Evolutionary conservation across 106 monocot species (phyloP).

Genomic region (Phalaenopsis equestris): DNA sequence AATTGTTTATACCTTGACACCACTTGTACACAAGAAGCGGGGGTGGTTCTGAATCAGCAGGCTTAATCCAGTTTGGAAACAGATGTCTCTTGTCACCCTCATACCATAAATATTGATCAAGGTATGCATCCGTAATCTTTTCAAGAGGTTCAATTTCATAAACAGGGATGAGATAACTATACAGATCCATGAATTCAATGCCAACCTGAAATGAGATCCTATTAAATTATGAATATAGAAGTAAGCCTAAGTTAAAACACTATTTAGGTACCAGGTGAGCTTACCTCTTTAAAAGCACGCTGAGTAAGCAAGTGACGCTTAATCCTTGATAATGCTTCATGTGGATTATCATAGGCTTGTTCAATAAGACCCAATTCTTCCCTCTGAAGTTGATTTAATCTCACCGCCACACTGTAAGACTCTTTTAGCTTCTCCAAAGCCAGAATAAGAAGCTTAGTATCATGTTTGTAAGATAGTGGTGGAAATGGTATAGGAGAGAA

Average conservation of each 20-base stretch:
- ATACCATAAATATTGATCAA: constrained; percentile 99
- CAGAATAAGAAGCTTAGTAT: constrained; percentile 96
- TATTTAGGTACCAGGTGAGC: not conserved
- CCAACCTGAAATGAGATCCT: constrained; percentile 59
- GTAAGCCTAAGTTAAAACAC: not conserved
- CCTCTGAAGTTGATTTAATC: constrained; percentile 90
- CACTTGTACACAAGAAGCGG: constrained; percentile 98
- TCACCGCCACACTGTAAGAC: constrained; percentile 95
- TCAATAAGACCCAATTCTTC: constrained; percentile 98
- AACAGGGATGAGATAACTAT: constrained; percentile 95
- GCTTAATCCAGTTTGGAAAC: constrained; percentile 99
- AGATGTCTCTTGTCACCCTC: constrained; percentile 98
- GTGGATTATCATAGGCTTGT: constrained; percentile 99
- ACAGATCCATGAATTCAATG: constrained; percentile 99
- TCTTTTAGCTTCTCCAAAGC: constrained; percentile 95
- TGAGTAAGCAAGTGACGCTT: constrained; percentile 97
- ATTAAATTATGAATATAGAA: not conserved
- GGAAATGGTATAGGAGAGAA: constrained; percentile 99
- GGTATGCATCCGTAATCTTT: constrained; percentile 99
- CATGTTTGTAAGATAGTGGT: constrained; percentile 97
- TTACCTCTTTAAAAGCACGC: constrained; percentile 97
- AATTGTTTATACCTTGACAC: constrained; percentile 99
- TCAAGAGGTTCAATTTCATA: constrained; percentile 99
- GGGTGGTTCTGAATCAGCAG: constrained; percentile 99
- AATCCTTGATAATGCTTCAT: constrained; percentile 95